Evolutionary conservation across 257 asterid genomes (phyloP).

Genomic region (Craterostigma plantagineum): DNA sequence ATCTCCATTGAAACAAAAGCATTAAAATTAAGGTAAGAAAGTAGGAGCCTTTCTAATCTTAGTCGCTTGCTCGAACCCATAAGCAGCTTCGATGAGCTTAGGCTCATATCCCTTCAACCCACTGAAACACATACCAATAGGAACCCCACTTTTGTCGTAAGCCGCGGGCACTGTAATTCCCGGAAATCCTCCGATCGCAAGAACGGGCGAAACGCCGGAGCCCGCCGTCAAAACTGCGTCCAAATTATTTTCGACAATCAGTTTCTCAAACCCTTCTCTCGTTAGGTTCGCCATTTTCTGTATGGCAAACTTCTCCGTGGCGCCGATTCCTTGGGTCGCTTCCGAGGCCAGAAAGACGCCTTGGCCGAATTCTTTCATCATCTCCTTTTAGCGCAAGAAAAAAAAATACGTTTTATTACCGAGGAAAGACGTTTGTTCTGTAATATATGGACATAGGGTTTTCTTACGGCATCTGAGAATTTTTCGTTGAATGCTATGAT

Average conservation of each 20-base stretch:
- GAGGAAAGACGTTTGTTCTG: too few relatives aligned
- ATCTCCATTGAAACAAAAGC: too few relatives aligned
- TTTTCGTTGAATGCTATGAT: constrained; percentile 22
- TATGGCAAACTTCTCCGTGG: constrained; percentile 19
- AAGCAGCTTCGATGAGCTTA: constrained; percentile 34
- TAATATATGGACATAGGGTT: too few relatives aligned
- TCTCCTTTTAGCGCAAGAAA: constrained; percentile 13
- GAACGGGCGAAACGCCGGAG: constrained; percentile 18
- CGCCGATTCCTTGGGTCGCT: constrained; percentile 29
- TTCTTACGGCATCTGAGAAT: constrained; percentile 16
- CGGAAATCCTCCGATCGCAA: constrained; percentile 57
- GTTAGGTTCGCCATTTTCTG: constrained; percentile 21
- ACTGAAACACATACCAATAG: constrained; percentile 50
- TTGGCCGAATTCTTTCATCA: constrained; percentile 26
- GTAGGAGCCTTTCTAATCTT: constrained; percentile 7
- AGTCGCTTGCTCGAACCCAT: constrained; percentile 46
- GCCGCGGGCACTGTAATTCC: constrained; percentile 50
- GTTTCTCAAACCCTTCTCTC: constrained; percentile 28
- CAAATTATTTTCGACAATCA: constrained; percentile 27
- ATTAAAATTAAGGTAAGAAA: neutral
- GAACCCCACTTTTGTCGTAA: constrained; percentile 39
- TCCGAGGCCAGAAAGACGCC: constrained; percentile 32
- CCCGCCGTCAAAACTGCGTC: constrained; percentile 45
- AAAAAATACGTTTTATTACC: too few relatives aligned
- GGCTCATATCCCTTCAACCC: constrained; percentile 46